phyloP scores from a whole-genome alignment of 805 yeast species.

The Zygosaccharomyces pseudorouxii region DNA sequence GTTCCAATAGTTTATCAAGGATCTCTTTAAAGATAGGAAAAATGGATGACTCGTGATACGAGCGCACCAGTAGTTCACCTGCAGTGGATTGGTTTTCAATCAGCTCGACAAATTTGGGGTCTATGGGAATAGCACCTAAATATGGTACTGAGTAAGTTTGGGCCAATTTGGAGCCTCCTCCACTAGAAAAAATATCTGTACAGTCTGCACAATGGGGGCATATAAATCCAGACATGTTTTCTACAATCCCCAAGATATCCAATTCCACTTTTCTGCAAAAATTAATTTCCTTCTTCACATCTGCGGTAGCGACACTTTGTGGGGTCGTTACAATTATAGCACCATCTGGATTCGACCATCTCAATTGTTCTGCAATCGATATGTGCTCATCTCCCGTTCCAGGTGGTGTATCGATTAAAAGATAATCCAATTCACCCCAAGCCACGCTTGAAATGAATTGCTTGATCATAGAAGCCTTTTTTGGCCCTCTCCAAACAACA shows the following conservation, averaged over 20 bases:
- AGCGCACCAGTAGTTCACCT: conserved; percentile 32
- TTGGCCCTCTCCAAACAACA: conserved; percentile 98
- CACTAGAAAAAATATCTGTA: conserved; percentile 86
- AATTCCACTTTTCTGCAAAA: conserved; percentile 86
- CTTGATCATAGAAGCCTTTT: conserved; percentile 94
- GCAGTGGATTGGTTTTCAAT: conserved; percentile 54
- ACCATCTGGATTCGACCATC: conserved; percentile 72
- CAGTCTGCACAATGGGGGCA: conserved; percentile 93
- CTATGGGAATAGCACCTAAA: conserved; percentile 88
- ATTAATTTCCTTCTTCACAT: conserved; percentile 89
- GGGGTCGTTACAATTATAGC: conserved; percentile 96
- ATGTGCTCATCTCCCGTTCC: conserved; percentile 99
- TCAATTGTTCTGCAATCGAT: conserved; percentile 87
- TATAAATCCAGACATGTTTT: conserved; percentile 94
- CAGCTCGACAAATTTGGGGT: conserved; percentile 83
- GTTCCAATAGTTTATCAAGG: conserved; percentile 36
- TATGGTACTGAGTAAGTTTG: conserved; percentile 55
- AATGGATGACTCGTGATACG: conserved; percentile 35
- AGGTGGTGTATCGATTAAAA: conserved; percentile 95
- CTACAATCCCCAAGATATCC: conserved; percentile 77
- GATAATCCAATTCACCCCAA: conserved; percentile 77
- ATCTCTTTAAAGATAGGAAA: conserved; percentile 44
- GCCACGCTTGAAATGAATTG: conserved; percentile 87
- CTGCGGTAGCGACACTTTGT: conserved; percentile 87
- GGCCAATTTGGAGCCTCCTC: conserved; percentile 83